A percentile compares a stretch with the other conserved stretches of the same genome.
phyloP scores from a whole-genome alignment of 2,329 filamentous ascomycete genomes.

The Pseudogymnoascus sp. region DNA sequence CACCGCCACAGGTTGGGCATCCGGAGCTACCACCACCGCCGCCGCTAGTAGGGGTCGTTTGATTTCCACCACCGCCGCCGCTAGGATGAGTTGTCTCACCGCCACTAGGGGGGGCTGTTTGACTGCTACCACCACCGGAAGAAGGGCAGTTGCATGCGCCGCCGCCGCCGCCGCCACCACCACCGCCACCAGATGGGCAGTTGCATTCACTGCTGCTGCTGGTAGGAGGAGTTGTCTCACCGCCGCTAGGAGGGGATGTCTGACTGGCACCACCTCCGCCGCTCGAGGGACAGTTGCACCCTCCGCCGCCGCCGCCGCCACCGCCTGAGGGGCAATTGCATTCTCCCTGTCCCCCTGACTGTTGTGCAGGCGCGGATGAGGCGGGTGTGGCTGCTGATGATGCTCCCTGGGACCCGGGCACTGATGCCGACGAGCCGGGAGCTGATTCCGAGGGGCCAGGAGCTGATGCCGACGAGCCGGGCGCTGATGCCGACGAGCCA shows the following conservation, averaged over 20 bases:
- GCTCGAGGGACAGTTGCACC: neutral
- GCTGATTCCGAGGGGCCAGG: neutral
- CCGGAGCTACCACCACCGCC: too few relatives aligned
- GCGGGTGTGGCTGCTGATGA: neutral
- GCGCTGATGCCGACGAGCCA: neutral
- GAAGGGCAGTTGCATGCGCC: neutral
- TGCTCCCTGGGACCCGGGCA: neutral
- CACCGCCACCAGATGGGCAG: neutral
- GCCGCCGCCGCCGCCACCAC: neutral
- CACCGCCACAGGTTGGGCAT: neutral
- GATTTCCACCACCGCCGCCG: too few relatives aligned
- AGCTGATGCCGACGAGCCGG: neutral
- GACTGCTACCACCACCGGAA: neutral
- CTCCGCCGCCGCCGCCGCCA: neutral
- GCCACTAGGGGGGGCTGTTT: neutral
- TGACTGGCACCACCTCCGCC: neutral
- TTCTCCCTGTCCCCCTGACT: neutral
- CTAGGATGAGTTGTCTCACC: neutral
- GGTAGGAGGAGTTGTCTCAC: neutral
- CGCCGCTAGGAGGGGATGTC: neutral
- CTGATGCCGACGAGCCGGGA: neutral
- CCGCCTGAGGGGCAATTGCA: neutral
- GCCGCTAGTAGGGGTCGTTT: too few relatives aligned
- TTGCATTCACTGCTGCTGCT: neutral
- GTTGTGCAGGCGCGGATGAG: neutral